Evolutionary conservation across 2,329 filamentous ascomycete genomes (phyloP), one percentile per base, ranked within the genome.

Genomic region (Berkeleyomyces basicola): DNA sequence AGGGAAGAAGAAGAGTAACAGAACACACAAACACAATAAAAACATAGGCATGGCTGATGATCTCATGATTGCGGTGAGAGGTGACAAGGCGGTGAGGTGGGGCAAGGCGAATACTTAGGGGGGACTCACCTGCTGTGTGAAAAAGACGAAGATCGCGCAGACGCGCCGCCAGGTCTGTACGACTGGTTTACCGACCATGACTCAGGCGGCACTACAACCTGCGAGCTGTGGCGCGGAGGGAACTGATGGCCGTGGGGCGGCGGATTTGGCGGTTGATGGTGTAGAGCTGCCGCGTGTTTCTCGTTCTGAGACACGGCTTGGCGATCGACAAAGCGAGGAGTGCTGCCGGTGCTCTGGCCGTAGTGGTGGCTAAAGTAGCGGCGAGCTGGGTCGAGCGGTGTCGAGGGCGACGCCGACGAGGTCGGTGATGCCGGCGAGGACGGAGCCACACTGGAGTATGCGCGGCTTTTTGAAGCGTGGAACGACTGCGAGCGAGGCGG

Each of bases 401-500:
- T 57, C 14, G 43, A 33, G 4, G 60, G 42, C n/a, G 63, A 55
- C 7, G 47, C n/a, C 7, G 57, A 57, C 11, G 63, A 58, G 16
- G 62, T 64, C 4, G 58, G 62, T 4, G 58, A 61, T 4, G 61
- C 46, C 11, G 63, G 58, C 55, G 57, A 64, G 9, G 63, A 60
- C 39, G 61, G 57, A 9, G 42, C 16, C 16, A 42, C 33, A 14
- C 55, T 59, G 47, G 39, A 36, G 39, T 57, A 59, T 3, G 57
- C 46, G 57, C 55, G 37, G 47, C 53, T 43, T 57, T 62, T 62
- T 4, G 60, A 47, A 1, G 46, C 60, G 46, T 64, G 60, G 46
- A 64, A 59, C 6, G 63, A 64, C n/a, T 62, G 47, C 7, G 60
- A 62, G 37, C 60, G 63, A 14, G 63, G 63, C 11, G 63, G 55